Percentiles rank a stretch among this genome's conserved stretches.
Conservation (phyloP, 768 basidiomycete genomes). For the Collybia nuda region DNA sequence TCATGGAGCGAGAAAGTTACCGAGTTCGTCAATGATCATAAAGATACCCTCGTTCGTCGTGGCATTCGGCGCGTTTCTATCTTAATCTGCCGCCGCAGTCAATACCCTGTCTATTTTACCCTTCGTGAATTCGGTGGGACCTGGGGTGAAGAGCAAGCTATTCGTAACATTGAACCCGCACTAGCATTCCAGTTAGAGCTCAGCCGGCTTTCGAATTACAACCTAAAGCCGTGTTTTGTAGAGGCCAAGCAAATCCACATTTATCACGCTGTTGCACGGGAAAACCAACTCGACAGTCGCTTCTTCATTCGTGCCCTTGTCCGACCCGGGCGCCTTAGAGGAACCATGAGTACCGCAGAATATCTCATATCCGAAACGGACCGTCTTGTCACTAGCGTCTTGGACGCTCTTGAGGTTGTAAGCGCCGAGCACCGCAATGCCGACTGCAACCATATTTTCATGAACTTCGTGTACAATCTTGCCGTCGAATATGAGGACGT, state of each 20-base stretch:
- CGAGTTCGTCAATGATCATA: constrained; percentile 69
- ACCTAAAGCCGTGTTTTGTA: constrained; percentile 92
- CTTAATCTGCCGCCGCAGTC: constrained; percentile 85
- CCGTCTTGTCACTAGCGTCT: constrained; percentile 87
- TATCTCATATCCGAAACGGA: constrained; percentile 99
- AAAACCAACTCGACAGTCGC: constrained; percentile 96
- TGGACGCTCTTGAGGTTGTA: constrained; percentile 95
- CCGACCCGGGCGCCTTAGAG: constrained; percentile 91
- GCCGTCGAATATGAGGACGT: constrained; percentile 96
- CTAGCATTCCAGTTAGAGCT: constrained; percentile 98
- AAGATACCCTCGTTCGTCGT: constrained; percentile 59
- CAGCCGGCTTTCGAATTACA: constrained; percentile 94
- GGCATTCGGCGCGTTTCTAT: constrained; percentile 93
- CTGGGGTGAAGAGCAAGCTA: constrained; percentile 95
- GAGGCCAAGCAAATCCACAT: constrained; percentile 98
- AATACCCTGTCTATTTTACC: constrained; percentile 95
- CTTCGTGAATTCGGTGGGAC: constrained; percentile 67
- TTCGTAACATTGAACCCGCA: constrained; percentile 98
- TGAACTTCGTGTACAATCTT: constrained; percentile 98
- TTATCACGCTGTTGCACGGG: constrained; percentile 91
- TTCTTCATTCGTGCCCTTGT: constrained; percentile 98
- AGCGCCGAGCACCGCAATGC: constrained; percentile 87
- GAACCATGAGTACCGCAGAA: constrained; percentile 92
- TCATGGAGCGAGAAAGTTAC: constrained; percentile 75
- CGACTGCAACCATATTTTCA: constrained; percentile 98